Conservation (phyloP, 805 yeast species). For the Wickerhamiella galacta region DNA sequence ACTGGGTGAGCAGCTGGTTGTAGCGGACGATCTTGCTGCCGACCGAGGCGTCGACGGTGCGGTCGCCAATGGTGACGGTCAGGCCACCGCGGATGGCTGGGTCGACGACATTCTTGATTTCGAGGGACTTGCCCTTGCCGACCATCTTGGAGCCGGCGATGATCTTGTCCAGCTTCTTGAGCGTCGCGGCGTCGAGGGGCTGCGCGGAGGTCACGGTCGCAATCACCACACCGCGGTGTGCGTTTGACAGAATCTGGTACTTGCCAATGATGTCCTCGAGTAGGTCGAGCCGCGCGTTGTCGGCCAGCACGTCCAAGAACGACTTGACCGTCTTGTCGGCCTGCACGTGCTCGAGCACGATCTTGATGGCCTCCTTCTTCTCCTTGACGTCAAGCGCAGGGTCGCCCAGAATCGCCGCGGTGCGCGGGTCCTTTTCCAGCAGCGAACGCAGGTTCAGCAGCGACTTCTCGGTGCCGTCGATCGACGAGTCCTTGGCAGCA, state of each 20-base stretch:
- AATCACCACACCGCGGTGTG: slow-evolving; percentile 81
- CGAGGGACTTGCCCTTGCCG: slow-evolving; percentile 72
- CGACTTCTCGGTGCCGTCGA: slow-evolving; percentile 53
- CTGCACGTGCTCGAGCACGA: slow-evolving; percentile 31
- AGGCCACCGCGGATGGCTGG: slow-evolving; percentile 92
- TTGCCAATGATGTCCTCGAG: slow-evolving; percentile 49
- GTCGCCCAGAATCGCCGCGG: slow-evolving; percentile 46
- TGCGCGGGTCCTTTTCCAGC: slow-evolving; percentile 45
- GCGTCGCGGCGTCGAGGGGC: slow-evolving; percentile 64
- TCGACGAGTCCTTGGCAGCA: slow-evolving; percentile 61
- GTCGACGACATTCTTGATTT: slow-evolving; percentile 65
- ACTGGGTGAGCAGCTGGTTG: slow-evolving; percentile 75
- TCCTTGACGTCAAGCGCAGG: slow-evolving; percentile 71
- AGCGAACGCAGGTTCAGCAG: slow-evolving; percentile 40
- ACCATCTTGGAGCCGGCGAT: slow-evolving; percentile 64
- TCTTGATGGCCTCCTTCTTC: slow-evolving; percentile 51
- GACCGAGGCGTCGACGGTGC: slow-evolving; percentile 85
- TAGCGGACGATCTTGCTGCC: slow-evolving; percentile 71
- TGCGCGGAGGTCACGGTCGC: slow-evolving; percentile 79
- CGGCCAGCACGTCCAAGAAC: slow-evolving; percentile 72
- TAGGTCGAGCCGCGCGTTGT: slow-evolving; percentile 78
- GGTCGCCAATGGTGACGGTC: slow-evolving; percentile 90
- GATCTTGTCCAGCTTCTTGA: slow-evolving; percentile 64
- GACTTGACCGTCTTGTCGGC: slow-evolving; percentile 61
- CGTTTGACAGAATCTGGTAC: slow-evolving; percentile 66